Evolutionary conservation across 2,329 filamentous ascomycete species (phyloP).

Genomic region (Huntiella abstrusa): DNA sequence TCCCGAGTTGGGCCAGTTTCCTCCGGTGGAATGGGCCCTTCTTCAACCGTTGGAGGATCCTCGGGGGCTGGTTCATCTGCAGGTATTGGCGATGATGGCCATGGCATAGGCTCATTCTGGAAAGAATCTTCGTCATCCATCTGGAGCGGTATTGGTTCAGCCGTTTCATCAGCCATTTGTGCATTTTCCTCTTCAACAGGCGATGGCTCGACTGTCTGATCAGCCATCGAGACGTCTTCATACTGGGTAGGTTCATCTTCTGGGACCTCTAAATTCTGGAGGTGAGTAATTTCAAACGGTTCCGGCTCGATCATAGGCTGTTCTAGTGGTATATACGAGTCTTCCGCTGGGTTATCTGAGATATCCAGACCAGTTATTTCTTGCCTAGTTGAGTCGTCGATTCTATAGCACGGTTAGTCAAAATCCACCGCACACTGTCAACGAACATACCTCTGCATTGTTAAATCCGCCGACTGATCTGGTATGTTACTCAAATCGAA

Average conservation of each 20-base stretch:
- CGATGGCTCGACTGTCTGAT: too few relatives aligned
- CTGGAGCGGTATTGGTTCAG: neutral
- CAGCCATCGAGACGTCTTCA: slow-evolving; percentile 3
- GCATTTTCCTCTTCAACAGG: neutral
- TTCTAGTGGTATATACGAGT: neutral
- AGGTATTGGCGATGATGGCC: too few relatives aligned
- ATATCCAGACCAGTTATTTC: slow-evolving; percentile 8
- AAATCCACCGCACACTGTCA: too few relatives aligned
- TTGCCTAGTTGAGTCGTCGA: slow-evolving; percentile 17
- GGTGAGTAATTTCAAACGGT: slow-evolving; percentile 9
- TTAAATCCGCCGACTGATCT: slow-evolving; percentile 22
- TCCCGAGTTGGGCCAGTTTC: too few relatives aligned
- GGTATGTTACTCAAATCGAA: slow-evolving; percentile 24
- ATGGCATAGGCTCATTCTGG: too few relatives aligned
- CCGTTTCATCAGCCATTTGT: neutral
- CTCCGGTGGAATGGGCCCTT: too few relatives aligned
- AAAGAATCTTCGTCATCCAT: too few relatives aligned
- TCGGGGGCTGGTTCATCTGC: too few relatives aligned
- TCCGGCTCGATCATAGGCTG: slow-evolving; percentile 6
- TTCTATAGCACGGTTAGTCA: slow-evolving; percentile 12
- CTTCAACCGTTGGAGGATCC: too few relatives aligned
- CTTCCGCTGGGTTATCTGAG: slow-evolving; percentile 1
- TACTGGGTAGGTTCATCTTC: slow-evolving; percentile 2
- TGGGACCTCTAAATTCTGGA: slow-evolving; percentile 7
- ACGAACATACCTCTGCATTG: slow-evolving; percentile 24